Evolutionary conservation across 345 rosid species (phyloP).

Genomic region (Heritiera fomes): DNA sequence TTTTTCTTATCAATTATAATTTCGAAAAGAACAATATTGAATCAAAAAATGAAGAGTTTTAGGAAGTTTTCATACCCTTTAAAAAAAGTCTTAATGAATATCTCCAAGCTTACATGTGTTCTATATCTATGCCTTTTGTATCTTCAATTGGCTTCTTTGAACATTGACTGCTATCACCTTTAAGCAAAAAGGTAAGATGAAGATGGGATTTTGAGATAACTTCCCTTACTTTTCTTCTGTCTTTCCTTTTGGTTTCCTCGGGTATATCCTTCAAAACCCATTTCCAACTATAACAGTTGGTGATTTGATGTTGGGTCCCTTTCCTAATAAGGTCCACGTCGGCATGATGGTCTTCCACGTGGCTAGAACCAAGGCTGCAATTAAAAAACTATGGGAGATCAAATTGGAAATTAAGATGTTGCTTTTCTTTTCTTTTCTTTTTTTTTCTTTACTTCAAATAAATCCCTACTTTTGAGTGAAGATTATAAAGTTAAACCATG

Average conservation of each 20-base stretch:
- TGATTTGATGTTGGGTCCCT: slow-evolving; percentile 26
- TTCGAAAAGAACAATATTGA: background rate
- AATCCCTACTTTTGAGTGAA: background rate
- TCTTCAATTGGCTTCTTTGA: background rate
- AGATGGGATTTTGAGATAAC: background rate
- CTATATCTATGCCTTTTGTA: background rate
- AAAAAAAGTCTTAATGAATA: background rate
- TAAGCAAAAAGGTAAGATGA: background rate
- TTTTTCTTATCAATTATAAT: background rate
- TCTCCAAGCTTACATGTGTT: background rate
- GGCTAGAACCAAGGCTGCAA: slow-evolving; percentile 16
- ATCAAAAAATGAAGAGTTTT: background rate
- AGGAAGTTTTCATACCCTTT: background rate
- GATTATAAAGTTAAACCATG: background rate
- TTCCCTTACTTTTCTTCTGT: background rate
- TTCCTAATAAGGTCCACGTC: slow-evolving; percentile 34
- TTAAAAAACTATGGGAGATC: slow-evolving; percentile 11
- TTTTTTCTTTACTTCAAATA: background rate
- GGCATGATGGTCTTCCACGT: slow-evolving; percentile 33
- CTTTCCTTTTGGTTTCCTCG: background rate
- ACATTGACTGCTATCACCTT: background rate
- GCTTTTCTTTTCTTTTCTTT: background rate
- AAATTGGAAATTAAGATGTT: slow-evolving; percentile 2
- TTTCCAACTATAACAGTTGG: slow-evolving; percentile 25
- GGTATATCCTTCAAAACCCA: slow-evolving; percentile 16